Evolutionary conservation across 352 stramenopile species (phyloP).

Genomic region (Aphanomyces cochlioides): DNA sequence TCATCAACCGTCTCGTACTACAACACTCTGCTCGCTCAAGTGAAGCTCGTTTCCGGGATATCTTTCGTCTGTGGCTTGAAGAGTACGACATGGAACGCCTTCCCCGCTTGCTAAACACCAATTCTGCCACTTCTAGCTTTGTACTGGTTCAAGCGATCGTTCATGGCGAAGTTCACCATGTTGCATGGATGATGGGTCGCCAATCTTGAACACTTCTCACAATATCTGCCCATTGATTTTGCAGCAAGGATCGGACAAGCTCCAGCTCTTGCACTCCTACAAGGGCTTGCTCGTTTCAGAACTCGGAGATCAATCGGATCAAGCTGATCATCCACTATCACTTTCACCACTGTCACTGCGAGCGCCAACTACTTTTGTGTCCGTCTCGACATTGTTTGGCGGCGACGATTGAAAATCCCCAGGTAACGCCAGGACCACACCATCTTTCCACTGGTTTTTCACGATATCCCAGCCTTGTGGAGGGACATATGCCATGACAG

Average conservation of each 20-base stretch:
- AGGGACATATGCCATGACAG: slow-evolving; percentile 56
- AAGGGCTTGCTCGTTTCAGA: slow-evolving; percentile 10
- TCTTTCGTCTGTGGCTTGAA: background rate
- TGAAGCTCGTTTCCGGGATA: background rate
- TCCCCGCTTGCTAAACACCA: background rate
- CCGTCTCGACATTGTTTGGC: background rate
- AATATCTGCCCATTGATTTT: background rate
- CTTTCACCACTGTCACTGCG: background rate
- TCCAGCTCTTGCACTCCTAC: background rate
- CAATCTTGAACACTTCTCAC: background rate
- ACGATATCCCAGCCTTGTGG: slow-evolving; percentile 48
- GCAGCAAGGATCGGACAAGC: background rate
- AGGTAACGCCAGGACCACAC: slow-evolving; percentile 15
- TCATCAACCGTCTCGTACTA: too few relatives aligned
- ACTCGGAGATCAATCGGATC: slow-evolving; percentile 48
- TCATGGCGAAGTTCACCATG: background rate
- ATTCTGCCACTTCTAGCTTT: background rate
- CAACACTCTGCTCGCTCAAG: background rate
- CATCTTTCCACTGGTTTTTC: slow-evolving; percentile 24
- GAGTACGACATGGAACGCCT: background rate
- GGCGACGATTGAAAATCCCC: background rate
- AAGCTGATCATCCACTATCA: slow-evolving; percentile 31
- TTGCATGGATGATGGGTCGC: background rate
- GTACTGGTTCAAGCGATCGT: background rate
- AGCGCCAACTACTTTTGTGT: background rate